A percentile compares a stretch with the other conserved stretches of the same genome.
Conservation (phyloP, 1,284 basidiomycete genomes). For the Violaceomyces palustris region DNA sequence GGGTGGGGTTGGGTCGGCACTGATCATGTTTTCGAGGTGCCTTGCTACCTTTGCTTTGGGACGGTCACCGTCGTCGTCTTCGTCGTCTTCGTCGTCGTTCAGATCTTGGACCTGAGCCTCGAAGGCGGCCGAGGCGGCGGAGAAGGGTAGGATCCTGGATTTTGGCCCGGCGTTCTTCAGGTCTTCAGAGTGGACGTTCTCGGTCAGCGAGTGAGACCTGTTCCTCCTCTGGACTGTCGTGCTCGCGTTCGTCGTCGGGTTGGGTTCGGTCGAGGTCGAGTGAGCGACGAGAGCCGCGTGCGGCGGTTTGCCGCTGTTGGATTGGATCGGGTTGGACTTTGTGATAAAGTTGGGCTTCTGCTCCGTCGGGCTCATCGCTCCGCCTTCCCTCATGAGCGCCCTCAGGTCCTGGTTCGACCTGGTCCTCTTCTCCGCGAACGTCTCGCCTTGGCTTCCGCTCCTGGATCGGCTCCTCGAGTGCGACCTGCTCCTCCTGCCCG, state of each 20-base stretch:
- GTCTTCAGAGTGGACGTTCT: constrained; percentile 25
- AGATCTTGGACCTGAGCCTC: constrained; percentile 21
- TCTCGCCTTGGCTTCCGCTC: constrained; percentile 33
- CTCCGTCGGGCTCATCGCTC: constrained; percentile 29
- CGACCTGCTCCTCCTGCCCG: constrained; percentile 16
- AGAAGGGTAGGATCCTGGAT: constrained; percentile 22
- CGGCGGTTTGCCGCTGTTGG: too few relatives aligned
- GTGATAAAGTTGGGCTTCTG: constrained; percentile 7
- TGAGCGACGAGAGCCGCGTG: too few relatives aligned
- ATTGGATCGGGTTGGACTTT: too few relatives aligned
- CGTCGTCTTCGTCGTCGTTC: constrained; percentile 14
- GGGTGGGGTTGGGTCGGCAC: constrained; percentile 31
- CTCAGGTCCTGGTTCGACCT: constrained; percentile 36
- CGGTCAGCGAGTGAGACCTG: constrained; percentile 31
- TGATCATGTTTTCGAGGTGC: constrained; percentile 34
- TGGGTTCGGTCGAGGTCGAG: too few relatives aligned
- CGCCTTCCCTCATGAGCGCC: constrained; percentile 32
- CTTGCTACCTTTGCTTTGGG: too few relatives aligned
- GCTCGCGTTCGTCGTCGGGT: constrained; percentile 10
- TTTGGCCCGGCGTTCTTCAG: constrained; percentile 25
- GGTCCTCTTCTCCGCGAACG: constrained; percentile 46
- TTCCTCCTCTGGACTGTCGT: constrained; percentile 13
- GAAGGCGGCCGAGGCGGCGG: constrained; percentile 25
- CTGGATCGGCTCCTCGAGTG: constrained; percentile 32
- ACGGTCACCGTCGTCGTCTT: constrained; percentile 14